These are phyloP conservation scores for Trichoderma virens DNA, from an alignment of 495 filamentous ascomycete species.

Conservation along the genomic window DNA sequence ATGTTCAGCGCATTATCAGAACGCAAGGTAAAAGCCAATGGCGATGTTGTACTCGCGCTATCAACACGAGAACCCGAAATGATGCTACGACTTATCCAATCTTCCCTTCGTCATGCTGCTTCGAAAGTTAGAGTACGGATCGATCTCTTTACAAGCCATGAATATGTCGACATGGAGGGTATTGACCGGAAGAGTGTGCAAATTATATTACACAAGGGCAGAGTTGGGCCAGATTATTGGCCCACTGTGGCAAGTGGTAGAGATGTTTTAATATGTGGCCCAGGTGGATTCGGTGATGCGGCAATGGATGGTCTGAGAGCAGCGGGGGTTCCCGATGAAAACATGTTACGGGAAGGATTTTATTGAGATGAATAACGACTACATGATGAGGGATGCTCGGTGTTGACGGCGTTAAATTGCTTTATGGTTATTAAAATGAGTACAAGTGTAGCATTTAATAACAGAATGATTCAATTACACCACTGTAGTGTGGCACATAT, in stretches of 20 bases:
- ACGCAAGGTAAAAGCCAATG: neutral
- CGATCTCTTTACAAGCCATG: neutral
- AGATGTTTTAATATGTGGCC: slow-evolving; percentile 2
- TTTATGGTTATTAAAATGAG: no score
- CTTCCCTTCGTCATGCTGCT: neutral
- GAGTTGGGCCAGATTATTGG: neutral
- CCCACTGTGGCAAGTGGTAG: neutral
- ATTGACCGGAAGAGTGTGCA: neutral
- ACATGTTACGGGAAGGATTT: neutral
- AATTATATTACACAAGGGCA: neutral
- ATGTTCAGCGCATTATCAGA: slow-evolving; percentile 4
- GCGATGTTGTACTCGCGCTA: neutral
- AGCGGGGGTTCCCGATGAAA: neutral
- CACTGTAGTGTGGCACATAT: no score
- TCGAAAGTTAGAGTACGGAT: neutral
- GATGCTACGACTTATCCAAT: neutral
- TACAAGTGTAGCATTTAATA: no score
- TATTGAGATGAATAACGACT: neutral
- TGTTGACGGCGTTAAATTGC: no score
- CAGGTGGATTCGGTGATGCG: neutral
- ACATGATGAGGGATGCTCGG: no score
- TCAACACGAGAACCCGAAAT: neutral
- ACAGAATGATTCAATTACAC: no score
- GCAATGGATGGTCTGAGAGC: neutral
- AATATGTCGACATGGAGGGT: neutral